These are phyloP conservation scores for Aspergillaceae sp. DNA, from an alignment of 2,329 filamentous ascomycete species.

Conservation along the genomic window DNA sequence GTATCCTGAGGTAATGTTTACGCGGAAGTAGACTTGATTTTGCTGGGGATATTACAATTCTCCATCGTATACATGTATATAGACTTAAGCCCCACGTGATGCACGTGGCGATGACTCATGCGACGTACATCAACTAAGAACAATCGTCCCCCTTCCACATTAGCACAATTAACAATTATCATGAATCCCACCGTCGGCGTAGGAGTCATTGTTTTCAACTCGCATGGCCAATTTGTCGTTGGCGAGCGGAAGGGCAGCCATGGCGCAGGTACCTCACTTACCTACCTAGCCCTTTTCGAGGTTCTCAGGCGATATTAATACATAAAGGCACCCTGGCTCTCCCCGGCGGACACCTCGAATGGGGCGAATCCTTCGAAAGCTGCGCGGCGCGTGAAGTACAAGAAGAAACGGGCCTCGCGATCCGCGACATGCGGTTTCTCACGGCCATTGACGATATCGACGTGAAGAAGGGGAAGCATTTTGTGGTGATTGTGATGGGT, in stretches of 20 bases:
- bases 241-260: conserved; percentile 41
- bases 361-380: conserved; percentile 51
- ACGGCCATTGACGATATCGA: conserved; percentile 63
- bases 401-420: conserved; percentile 60
- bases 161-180: background rate
- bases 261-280: conserved; percentile 32
- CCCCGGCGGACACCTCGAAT: conserved; percentile 68
- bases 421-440: conserved; percentile 47
- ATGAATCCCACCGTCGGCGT: conserved; percentile 38
- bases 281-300: background rate
- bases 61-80: too few species aligned
- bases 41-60: too few species aligned
- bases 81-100: too few species aligned
- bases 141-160: background rate
- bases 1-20: conserved; percentile 7
- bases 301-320: background rate
- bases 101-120: too few species aligned
- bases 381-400: conserved; percentile 60
- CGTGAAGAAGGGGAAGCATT: conserved; percentile 54
- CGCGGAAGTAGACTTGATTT: too few species aligned
- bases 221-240: conserved; percentile 37
- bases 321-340: conserved; percentile 54
- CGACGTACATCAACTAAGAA: too few species aligned
- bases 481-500: conserved; percentile 62
- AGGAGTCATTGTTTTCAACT: conserved; percentile 40